Evolutionary conservation across 1,284 basidiomycete species (phyloP).

Genomic region (Irpex rosettiformis): DNA sequence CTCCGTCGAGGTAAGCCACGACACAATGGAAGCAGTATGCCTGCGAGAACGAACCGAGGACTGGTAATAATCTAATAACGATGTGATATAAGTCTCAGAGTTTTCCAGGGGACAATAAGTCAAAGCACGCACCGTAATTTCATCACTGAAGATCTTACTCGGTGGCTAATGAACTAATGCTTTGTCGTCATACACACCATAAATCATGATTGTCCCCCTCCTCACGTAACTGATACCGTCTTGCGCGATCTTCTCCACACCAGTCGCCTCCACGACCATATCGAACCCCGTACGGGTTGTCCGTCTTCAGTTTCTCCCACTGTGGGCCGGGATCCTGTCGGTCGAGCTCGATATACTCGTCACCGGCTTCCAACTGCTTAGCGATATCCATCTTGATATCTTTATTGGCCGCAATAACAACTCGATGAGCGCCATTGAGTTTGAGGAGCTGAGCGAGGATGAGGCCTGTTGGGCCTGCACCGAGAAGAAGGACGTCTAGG

Average conservation of each 20-base stretch:
- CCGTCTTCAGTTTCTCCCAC: slow-evolving; percentile 55
- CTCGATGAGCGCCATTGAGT: slow-evolving; percentile 47
- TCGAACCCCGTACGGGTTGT: slow-evolving; percentile 61
- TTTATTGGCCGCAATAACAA: slow-evolving; percentile 50
- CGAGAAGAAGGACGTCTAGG: slow-evolving; percentile 50
- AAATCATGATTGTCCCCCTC: slow-evolving; percentile 46
- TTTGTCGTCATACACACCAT: slow-evolving; percentile 57
- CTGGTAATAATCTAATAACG: slow-evolving; percentile 28
- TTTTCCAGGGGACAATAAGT: background rate
- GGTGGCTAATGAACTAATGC: slow-evolving; percentile 56
- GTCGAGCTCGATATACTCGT: slow-evolving; percentile 59
- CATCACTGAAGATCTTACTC: slow-evolving; percentile 49
- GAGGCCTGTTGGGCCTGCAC: slow-evolving; percentile 56
- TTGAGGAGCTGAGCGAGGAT: slow-evolving; percentile 61
- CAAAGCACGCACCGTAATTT: background rate
- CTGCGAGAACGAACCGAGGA: slow-evolving; percentile 61
- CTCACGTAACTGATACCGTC: slow-evolving; percentile 60
- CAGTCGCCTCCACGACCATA: slow-evolving; percentile 61
- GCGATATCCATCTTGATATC: slow-evolving; percentile 62
- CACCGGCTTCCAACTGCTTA: slow-evolving; percentile 45
- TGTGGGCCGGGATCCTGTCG: slow-evolving; percentile 45
- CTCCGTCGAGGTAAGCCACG: slow-evolving; percentile 56
- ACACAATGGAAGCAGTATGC: slow-evolving; percentile 62
- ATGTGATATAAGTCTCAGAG: background rate
- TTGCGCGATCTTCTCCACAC: slow-evolving; percentile 54